Conservation (phyloP, 2,329 filamentous ascomycete species). For the Colletotrichum sansevieriae region DNA sequence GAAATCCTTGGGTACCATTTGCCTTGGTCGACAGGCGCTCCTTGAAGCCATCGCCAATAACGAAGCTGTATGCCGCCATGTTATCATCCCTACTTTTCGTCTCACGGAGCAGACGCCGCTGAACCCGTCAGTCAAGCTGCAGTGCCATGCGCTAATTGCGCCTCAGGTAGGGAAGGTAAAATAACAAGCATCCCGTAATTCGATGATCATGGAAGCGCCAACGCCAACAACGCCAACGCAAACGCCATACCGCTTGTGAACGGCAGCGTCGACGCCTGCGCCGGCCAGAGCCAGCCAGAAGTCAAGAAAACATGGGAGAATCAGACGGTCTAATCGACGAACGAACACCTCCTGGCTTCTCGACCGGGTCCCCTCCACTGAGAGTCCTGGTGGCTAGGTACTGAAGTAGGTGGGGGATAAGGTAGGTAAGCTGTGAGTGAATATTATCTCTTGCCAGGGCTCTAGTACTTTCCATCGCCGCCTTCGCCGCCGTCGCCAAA, state of each 20-base stretch:
- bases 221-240: conserved; percentile 26
- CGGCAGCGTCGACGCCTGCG: too few relatives aligned
- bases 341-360: background rate
- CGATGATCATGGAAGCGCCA: conserved; percentile 7
- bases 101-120: conserved; percentile 13
- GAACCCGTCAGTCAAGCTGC: conserved; percentile 12
- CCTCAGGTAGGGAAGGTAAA: background rate
- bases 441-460: conserved; percentile 12
- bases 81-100: background rate
- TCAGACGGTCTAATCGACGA: conserved; percentile 18
- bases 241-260: background rate
- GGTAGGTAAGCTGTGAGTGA: background rate
- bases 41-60: conserved; percentile 25
- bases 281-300: background rate
- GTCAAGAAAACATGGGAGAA: background rate
- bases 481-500: background rate
- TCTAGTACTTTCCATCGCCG: conserved; percentile 2
- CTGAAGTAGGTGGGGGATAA: too few relatives aligned
- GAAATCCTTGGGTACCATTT: background rate
- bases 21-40: background rate
- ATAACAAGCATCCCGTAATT: conserved; percentile 1
- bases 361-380: background rate
- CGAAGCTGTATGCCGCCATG: conserved; percentile 1
- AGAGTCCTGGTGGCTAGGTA: background rate
- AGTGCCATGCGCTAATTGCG: background rate